These are phyloP conservation scores for Chytridiales sp. DNA, from an alignment of 371 early-diverging fungal genomes.

Conservation along the genomic window DNA sequence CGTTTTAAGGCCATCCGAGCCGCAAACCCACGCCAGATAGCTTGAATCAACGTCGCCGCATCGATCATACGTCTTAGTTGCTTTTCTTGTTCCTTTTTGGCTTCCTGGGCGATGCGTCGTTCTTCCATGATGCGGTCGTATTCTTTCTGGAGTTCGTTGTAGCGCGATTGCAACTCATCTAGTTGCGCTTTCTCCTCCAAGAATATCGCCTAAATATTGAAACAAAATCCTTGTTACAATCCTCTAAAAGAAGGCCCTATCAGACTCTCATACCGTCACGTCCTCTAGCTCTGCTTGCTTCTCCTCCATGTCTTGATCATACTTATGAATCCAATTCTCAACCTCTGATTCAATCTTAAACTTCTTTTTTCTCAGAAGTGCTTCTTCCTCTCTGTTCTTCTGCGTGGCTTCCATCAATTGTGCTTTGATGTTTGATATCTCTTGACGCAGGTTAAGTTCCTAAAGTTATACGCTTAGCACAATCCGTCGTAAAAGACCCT, in stretches of 20 bases:
- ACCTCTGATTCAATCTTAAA: conserved; percentile 59
- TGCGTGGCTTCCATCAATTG: conserved; percentile 28
- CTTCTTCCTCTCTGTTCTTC: conserved; percentile 53
- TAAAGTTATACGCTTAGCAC: no score
- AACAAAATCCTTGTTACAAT: no score
- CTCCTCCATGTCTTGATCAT: conserved; percentile 62
- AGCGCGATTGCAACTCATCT: conserved; percentile 48
- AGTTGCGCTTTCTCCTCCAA: conserved; percentile 55
- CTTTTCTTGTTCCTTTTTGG: conserved; percentile 42
- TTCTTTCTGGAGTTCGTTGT: conserved; percentile 46
- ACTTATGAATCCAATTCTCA: conserved; percentile 64
- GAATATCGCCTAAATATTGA: conserved; percentile 48
- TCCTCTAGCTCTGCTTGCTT: conserved; percentile 57
- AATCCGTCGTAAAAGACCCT: no score
- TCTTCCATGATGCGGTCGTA: conserved; percentile 52
- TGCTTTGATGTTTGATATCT: conserved; percentile 27
- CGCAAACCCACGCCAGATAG: conserved; percentile 41
- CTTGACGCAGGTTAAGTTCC: conserved; percentile 36
- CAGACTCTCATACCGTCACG: conserved; percentile 36
- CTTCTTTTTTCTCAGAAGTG: conserved; percentile 48
- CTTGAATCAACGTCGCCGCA: conserved; percentile 48
- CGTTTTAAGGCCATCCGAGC: conserved; percentile 35
- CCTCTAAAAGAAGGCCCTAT: not conserved
- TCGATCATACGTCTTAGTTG: conserved; percentile 15
- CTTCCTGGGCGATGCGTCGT: conserved; percentile 39